Conservation (phyloP, 257 asterid genomes). For the Solanum tarapatanum region DNA sequence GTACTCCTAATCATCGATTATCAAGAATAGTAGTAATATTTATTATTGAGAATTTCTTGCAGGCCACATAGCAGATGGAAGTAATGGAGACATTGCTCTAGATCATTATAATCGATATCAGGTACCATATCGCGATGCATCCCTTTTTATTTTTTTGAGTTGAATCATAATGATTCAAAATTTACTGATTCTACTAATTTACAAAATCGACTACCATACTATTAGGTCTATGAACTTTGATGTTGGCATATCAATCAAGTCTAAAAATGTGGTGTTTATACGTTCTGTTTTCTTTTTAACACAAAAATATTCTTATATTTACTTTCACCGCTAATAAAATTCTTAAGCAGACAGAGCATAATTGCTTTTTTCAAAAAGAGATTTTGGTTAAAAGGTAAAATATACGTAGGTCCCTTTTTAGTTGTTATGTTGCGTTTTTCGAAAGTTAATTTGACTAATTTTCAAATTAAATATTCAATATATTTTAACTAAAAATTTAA, state of each 20-base stretch:
- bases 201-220: background rate
- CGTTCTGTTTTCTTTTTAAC: background rate
- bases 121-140: slow-evolving; percentile 9
- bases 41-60: background rate
- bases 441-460: too few relatives aligned
- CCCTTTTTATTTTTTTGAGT: background rate
- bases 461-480: too few relatives aligned
- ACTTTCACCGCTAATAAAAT: background rate
- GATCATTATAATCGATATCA: slow-evolving; percentile 34
- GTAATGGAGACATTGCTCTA: slow-evolving; percentile 31
- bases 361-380: background rate
- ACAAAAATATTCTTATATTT: background rate
- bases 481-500: too few relatives aligned
- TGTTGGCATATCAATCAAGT: background rate
- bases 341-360: background rate
- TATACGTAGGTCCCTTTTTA: too few relatives aligned
- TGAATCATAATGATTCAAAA: background rate
- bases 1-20: too few relatives aligned
- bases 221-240: background rate
- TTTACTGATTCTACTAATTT: background rate
- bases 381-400: background rate
- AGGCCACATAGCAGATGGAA: slow-evolving; percentile 33
- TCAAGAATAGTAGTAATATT: background rate
- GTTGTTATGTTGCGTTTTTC: too few relatives aligned
- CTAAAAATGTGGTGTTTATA: background rate